These are phyloP conservation scores for Fonsecaea pugnacius DNA, from an alignment of 2,329 filamentous ascomycete genomes.

Conservation along the genomic window DNA sequence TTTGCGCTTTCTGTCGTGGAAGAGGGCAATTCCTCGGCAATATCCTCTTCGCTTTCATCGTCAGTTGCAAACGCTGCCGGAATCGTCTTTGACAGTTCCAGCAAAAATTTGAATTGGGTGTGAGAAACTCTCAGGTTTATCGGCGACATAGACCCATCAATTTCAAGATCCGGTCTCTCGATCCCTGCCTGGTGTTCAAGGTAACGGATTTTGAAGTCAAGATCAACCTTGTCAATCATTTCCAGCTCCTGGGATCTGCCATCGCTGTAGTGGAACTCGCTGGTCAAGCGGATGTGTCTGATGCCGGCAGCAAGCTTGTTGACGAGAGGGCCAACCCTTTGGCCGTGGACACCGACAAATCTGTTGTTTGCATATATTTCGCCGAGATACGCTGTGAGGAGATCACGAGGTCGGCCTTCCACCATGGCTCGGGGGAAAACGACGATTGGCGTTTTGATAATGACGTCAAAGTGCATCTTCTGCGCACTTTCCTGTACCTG, in stretches of 20 bases:
- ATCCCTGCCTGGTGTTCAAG: conserved; percentile 78
- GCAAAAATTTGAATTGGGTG: conserved; percentile 83
- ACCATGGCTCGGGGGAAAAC: conserved; percentile 83
- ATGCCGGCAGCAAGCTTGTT: conserved; percentile 93
- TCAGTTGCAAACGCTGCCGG: conserved; percentile 84
- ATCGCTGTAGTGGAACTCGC: conserved; percentile 78
- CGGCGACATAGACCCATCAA: conserved; percentile 89
- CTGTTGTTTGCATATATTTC: conserved; percentile 97
- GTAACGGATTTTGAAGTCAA: conserved; percentile 90
- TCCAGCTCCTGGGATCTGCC: conserved; percentile 81
- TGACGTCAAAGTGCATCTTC: conserved; percentile 90
- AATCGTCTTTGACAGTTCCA: conserved; percentile 85
- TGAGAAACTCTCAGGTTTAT: conserved; percentile 89
- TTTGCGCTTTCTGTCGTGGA: conserved; percentile 57
- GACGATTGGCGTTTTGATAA: conserved; percentile 93
- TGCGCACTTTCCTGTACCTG: conserved; percentile 89
- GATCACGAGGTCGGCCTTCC: conserved; percentile 73
- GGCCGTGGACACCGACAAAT: conserved; percentile 83
- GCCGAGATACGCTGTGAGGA: conserved; percentile 89
- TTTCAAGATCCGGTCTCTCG: conserved; percentile 85
- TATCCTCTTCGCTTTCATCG: conserved; percentile 71
- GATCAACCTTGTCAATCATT: conserved; percentile 94
- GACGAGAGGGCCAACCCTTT: conserved; percentile 71
- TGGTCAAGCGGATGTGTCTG: conserved; percentile 87
- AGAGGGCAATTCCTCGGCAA: conserved; percentile 71